These are phyloP conservation scores for Colletotrichum paranaense DNA, from an alignment of 2,329 filamentous ascomycete species.

Conservation along the genomic window DNA sequence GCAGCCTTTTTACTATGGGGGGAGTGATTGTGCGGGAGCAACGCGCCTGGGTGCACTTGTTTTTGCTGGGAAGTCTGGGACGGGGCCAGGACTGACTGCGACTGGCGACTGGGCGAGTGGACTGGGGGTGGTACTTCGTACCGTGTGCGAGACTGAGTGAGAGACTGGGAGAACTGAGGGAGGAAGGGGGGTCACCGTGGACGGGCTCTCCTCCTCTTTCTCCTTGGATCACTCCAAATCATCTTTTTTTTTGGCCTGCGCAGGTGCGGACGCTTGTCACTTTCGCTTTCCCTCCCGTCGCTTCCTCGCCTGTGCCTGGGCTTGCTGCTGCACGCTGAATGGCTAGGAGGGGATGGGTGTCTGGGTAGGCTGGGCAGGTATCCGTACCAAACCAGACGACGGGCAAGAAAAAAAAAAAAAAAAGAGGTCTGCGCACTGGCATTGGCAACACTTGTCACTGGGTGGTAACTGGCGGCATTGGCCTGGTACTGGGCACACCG, in stretches of 20 bases:
- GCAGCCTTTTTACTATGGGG: conserved; percentile 74
- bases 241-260: not conserved
- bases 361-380: conserved; percentile 14
- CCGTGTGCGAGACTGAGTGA: not conserved
- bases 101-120: conserved; percentile 42
- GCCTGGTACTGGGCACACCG: conserved; percentile 4
- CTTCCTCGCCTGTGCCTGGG: not conserved
- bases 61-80: conserved; percentile 39
- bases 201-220: conserved; percentile 7
- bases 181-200: conserved; percentile 12
- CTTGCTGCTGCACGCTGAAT: conserved; percentile 24
- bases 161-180: too few species aligned
- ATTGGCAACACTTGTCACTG: not conserved
- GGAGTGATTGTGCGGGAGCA: conserved; percentile 67
- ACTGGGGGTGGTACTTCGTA: conserved; percentile 33
- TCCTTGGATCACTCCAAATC: conserved; percentile 6
- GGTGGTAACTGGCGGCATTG: not conserved
- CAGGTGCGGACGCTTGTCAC: not conserved
- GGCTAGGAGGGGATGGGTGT: conserved; percentile 11
- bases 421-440: conserved; percentile 31
- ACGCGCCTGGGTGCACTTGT: conserved; percentile 47
- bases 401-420: not conserved
- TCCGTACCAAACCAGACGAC: conserved; percentile 2
- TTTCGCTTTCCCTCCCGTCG: not conserved
- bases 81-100: conserved; percentile 31